phyloP scores from a whole-genome alignment of 2,329 filamentous ascomycete species.

The Trichophyton schoenleinii region DNA sequence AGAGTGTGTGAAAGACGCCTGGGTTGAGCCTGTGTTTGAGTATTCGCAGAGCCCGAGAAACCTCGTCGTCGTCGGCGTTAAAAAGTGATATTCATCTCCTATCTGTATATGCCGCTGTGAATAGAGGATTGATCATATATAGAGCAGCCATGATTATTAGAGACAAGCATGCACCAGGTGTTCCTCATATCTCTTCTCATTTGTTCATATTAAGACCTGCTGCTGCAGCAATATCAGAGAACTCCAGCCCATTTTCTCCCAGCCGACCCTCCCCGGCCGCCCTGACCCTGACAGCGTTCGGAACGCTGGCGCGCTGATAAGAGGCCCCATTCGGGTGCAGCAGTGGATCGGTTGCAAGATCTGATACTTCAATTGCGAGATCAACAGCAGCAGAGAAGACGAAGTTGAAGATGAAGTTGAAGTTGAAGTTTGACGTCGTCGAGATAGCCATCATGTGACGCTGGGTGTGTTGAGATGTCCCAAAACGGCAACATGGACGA shows the following conservation, averaged over 20 bases:
- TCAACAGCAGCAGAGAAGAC: neutral
- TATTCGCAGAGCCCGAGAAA: constrained; percentile 78
- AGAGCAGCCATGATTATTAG: neutral
- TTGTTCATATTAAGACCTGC: neutral
- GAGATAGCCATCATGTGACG: neutral
- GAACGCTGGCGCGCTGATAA: neutral
- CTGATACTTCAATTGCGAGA: neutral
- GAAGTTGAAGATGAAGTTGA: neutral
- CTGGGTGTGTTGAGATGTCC: neutral
- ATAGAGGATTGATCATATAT: neutral
- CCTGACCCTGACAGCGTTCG: neutral
- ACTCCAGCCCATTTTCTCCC: neutral
- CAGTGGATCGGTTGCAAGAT: neutral
- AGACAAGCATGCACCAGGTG: neutral
- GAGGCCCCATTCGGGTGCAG: neutral
- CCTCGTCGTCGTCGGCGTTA: constrained; percentile 83
- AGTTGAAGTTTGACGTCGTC: no score
- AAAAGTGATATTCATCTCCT: constrained; percentile 38
- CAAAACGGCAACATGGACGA: neutral
- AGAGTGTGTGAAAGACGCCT: constrained; percentile 57
- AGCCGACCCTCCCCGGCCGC: neutral
- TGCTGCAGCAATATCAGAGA: neutral
- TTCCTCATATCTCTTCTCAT: neutral
- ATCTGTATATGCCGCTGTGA: neutral
- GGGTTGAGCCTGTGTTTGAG: constrained; percentile 91